Evolutionary conservation across 2,329 filamentous ascomycete species (phyloP), one percentile per base, ranked within the genome.

Genomic region (Paraphaeosphaeria minitans): DNA sequence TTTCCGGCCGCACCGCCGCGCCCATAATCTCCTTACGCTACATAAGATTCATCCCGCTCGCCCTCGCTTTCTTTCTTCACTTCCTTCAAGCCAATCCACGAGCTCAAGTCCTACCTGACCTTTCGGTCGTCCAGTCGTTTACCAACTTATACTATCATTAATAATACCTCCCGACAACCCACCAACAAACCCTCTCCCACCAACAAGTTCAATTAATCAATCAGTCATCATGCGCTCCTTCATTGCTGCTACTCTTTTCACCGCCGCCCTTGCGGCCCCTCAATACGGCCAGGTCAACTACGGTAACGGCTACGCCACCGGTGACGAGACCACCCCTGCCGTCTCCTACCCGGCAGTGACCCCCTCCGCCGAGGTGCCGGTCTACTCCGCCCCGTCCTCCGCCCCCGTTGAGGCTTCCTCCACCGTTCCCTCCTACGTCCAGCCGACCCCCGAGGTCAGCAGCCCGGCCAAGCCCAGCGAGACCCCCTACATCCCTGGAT

Each of bases 61-160:
- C 62, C 66, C 64, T 57, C 60, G 10, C 24, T 9, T 60, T 66
- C 67, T 48, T 61, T 68, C 66, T 60, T 67, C 71, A 74, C 73
- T 73, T 71, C 70, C 72, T 50, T 60, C 71, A 71, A 68, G 68
- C 68, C 71, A 72, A 64, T 66, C 67, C 72, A 74, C 71, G 69
- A 75, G 72, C 69, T 70, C 67, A 71, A 74, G 68, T 75, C 69
- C 66, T 64, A 48, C 50, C 71, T 75, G 74, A 75, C 75, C 70
- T 59, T 74, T 71, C 72, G 74, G 74, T 77, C 74, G 75, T 77
- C 75, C 75, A 77, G 67, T 77, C 75, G 72, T 76, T 76, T 68
- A 69, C 67, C 72, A 75, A 73, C 73, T 75, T 74, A 69, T 75
- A 76, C 74, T 70, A 66, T 77, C 75, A 60, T 76, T 76, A 77